A percentile compares a stretch with the other conserved stretches of the same genome.
These are phyloP conservation scores for Fusarium praegraminearum DNA, from an alignment of 2,329 filamentous ascomycete species.

Conservation along the genomic window DNA sequence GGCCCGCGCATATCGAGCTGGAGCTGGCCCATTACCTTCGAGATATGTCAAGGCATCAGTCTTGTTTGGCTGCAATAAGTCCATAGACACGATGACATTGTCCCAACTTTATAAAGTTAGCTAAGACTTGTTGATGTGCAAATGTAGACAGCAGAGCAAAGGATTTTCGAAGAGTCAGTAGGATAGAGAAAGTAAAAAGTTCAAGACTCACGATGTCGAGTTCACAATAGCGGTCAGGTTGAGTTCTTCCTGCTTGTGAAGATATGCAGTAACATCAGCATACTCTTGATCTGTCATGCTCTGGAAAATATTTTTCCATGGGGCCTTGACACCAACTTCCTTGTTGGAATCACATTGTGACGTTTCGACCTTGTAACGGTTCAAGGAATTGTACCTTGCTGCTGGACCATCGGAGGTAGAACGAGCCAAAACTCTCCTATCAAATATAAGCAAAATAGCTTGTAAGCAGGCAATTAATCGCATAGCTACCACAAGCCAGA, in stretches of 20 bases:
- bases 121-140: no score
- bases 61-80: conserved; percentile 62
- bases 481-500: no score
- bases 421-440: no score
- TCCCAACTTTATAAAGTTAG: conserved; percentile 18
- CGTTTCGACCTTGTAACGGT: no score
- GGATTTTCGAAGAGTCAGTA: no score
- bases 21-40: conserved; percentile 53
- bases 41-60: conserved; percentile 60
- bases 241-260: conserved; percentile 24
- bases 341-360: no score
- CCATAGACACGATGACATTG: conserved; percentile 43
- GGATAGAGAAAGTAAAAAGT: neutral
- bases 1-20: conserved; percentile 58
- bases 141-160: no score
- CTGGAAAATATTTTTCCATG: conserved; percentile 25
- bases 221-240: conserved; percentile 34
- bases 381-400: no score
- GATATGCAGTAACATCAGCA: conserved; percentile 29
- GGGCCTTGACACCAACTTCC: conserved; percentile 2
- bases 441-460: no score
- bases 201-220: conserved; percentile 32
- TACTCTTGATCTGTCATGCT: conserved; percentile 32
- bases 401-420: no score
- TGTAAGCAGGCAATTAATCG: no score